These are phyloP conservation scores for Scolecobasidium constrictum DNA, from an alignment of 2,329 filamentous ascomycete species.

Conservation along the genomic window DNA sequence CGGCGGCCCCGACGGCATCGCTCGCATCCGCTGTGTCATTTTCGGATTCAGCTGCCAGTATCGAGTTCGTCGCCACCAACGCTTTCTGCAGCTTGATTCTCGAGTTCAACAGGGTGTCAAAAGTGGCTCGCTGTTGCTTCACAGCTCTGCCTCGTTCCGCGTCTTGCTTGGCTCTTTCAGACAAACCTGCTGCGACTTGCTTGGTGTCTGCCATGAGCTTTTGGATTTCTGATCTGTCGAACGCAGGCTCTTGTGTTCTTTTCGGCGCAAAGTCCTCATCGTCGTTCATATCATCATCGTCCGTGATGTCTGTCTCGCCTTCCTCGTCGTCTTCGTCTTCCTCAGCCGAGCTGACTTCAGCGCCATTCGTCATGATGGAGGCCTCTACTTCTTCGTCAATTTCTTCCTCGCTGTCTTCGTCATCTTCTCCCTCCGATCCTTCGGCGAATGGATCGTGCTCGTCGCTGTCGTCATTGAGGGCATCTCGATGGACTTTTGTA, in stretches of 20 bases:
- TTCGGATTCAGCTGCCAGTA: constrained; percentile 30
- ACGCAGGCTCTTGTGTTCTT: constrained; percentile 14
- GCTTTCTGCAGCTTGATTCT: constrained; percentile 91
- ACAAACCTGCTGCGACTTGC: constrained; percentile 51
- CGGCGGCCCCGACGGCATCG: constrained; percentile 59
- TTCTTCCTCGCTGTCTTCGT: constrained; percentile 16
- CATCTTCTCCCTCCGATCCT: constrained; percentile 17
- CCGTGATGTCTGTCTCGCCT: constrained; percentile 17
- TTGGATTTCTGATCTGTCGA: constrained; percentile 47
- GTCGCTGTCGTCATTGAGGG: constrained; percentile 45
- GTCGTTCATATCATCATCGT: constrained; percentile 18
- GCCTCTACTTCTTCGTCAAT: constrained; percentile 34
- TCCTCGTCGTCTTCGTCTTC: constrained; percentile 39
- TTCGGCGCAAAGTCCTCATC: constrained; percentile 15
- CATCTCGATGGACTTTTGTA: constrained; percentile 59
- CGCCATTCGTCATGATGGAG: constrained; percentile 25
- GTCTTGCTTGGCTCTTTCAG: constrained; percentile 62
- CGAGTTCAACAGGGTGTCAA: constrained; percentile 79
- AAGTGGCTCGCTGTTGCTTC: constrained; percentile 72
- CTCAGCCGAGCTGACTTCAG: constrained; percentile 32
- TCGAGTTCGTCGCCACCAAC: constrained; percentile 68
- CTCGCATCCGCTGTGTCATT: constrained; percentile 25
- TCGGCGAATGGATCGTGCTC: constrained; percentile 39
- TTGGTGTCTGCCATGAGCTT: constrained; percentile 59
- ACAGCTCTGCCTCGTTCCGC: constrained; percentile 78